A percentile compares a stretch with the other conserved stretches of the same genome.
phyloP scores from a whole-genome alignment of 2,329 filamentous ascomycete genomes.

The Xylariaceae sp. region DNA sequence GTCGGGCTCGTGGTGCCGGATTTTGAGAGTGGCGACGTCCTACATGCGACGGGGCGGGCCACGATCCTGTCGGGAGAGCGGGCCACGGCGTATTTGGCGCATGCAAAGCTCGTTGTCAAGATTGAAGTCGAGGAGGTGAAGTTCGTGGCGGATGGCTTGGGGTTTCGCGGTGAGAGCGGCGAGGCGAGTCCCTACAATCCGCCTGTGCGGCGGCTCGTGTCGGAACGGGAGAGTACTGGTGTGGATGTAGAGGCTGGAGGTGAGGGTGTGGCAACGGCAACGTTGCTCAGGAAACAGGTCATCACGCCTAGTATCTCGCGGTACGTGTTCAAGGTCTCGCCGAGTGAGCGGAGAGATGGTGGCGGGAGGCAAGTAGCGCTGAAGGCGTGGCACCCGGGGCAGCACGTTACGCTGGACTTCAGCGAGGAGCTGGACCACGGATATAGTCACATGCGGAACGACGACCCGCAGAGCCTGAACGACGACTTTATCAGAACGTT shows the following conservation, averaged over 20 bases:
- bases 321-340: slow-evolving; percentile 47
- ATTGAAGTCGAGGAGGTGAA: slow-evolving; percentile 58
- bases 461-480: slow-evolving; percentile 74
- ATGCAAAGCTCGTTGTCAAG: slow-evolving; percentile 68
- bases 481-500: slow-evolving; percentile 84
- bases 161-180: slow-evolving; percentile 59
- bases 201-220: slow-evolving; percentile 57
- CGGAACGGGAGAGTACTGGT: slow-evolving; percentile 42
- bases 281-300: slow-evolving; percentile 51
- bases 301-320: slow-evolving; percentile 65
- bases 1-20: slow-evolving; percentile 71
- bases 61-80: slow-evolving; percentile 61
- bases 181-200: slow-evolving; percentile 78
- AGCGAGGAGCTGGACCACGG: slow-evolving; percentile 63
- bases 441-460: slow-evolving; percentile 79
- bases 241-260: background rate
- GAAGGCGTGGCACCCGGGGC: slow-evolving; percentile 58
- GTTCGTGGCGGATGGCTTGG: slow-evolving; percentile 60
- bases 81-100: slow-evolving; percentile 60
- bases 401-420: slow-evolving; percentile 76
- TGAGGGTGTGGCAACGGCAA: slow-evolving; percentile 38
- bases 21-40: slow-evolving; percentile 65
- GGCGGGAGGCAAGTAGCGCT: slow-evolving; percentile 21
- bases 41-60: slow-evolving; percentile 69
- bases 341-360: background rate